These are phyloP conservation scores for Fraxinus pennsylvanica DNA, from an alignment of 257 asterid species.

Conservation along the genomic window DNA sequence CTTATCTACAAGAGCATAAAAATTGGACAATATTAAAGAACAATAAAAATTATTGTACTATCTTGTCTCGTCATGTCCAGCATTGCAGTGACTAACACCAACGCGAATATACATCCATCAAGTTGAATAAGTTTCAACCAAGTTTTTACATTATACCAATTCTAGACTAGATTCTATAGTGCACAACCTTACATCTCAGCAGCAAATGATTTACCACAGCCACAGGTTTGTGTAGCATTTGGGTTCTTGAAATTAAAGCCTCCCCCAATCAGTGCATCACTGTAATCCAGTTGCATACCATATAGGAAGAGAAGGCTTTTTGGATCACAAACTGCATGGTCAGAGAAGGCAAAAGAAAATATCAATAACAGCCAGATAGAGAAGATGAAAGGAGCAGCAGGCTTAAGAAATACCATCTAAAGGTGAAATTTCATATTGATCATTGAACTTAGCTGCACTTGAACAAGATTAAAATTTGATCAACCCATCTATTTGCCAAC, in stretches of 20 bases:
- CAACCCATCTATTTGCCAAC: too few species aligned
- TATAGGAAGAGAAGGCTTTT: constrained; percentile 82
- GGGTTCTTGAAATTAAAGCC: constrained; percentile 93
- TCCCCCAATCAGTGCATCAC: constrained; percentile 92
- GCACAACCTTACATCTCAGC: constrained; percentile 60
- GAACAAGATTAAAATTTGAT: too few species aligned
- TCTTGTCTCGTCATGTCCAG: not conserved
- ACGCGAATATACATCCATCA: not conserved
- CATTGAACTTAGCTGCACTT: too few species aligned
- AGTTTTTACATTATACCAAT: constrained; percentile 5
- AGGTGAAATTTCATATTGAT: too few species aligned
- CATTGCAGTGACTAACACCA: not conserved
- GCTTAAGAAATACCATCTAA: not conserved
- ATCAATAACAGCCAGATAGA: not conserved
- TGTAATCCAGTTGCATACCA: constrained; percentile 92
- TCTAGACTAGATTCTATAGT: constrained; percentile 6
- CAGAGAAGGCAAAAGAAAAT: not conserved
- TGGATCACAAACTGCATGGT: constrained; percentile 85
- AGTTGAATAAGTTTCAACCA: not conserved
- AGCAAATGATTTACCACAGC: constrained; percentile 90
- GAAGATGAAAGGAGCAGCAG: not conserved
- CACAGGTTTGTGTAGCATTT: constrained; percentile 90
- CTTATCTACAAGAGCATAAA: not conserved
- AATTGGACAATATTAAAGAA: not conserved
- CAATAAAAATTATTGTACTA: not conserved